phyloP scores from a whole-genome alignment of 2,329 filamentous ascomycete species.

The Beauveria pseudobassiana region DNA sequence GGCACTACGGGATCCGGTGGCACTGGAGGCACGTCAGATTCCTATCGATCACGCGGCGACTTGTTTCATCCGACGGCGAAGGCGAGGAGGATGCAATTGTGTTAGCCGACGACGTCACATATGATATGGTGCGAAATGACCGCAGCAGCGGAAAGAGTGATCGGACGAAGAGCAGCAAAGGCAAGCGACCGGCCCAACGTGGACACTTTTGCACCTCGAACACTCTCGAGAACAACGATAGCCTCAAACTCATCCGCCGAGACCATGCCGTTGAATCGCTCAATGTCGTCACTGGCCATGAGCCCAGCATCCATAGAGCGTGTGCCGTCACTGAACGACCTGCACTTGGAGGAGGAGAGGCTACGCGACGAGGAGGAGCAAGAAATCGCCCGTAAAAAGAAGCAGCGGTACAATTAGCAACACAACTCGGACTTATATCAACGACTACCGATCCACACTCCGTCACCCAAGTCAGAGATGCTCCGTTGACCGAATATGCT shows the following conservation, averaged over 20 bases:
- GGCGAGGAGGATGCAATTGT: slow-evolving; percentile 92
- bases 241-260: slow-evolving; percentile 34
- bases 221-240: slow-evolving; percentile 52
- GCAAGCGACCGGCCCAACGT: slow-evolving; percentile 38
- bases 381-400: slow-evolving; percentile 44
- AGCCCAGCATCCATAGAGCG: slow-evolving; percentile 31
- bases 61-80: slow-evolving; percentile 76
- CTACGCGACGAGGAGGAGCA: slow-evolving; percentile 45
- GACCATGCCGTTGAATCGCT: slow-evolving; percentile 20
- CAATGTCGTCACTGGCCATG: slow-evolving; percentile 22
- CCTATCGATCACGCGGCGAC: slow-evolving; percentile 79
- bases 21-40: slow-evolving; percentile 78
- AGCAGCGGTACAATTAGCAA: slow-evolving; percentile 44
- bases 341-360: slow-evolving; percentile 46
- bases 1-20: slow-evolving; percentile 71
- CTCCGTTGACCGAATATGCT: slow-evolving; percentile 20
- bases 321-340: slow-evolving; percentile 41
- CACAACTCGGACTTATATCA: slow-evolving; percentile 38
- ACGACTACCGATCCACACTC: slow-evolving; percentile 12
- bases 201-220: slow-evolving; percentile 36
- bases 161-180: slow-evolving; percentile 53
- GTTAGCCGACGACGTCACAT: slow-evolving; percentile 84
- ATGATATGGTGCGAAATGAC: slow-evolving; percentile 70
- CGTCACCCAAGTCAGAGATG: slow-evolving; percentile 16
- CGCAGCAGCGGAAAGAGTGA: slow-evolving; percentile 52